phyloP scores from a whole-genome alignment of 257 asterid genomes.

The Fraxinus anomala region DNA sequence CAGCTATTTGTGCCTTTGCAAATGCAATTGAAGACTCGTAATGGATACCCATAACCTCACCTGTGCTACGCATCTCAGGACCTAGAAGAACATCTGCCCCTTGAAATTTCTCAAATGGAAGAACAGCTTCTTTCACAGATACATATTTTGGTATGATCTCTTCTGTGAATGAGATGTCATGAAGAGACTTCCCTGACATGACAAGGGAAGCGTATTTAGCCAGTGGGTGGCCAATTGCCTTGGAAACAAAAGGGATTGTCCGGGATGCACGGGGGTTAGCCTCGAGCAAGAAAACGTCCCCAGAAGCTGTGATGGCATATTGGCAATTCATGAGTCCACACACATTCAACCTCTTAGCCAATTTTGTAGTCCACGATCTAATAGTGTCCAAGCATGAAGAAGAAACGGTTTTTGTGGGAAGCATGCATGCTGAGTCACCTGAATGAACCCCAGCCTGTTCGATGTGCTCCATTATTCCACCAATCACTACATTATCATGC shows the following conservation, averaged over 20 bases:
- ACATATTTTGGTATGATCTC: constrained; percentile 86
- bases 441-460: constrained; percentile 99
- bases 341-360: constrained; percentile 77
- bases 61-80: constrained; percentile 99
- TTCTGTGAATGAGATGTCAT: constrained; percentile 64
- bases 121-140: constrained; percentile 93
- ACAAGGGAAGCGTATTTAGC: constrained; percentile 96
- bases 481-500: constrained; percentile 88
- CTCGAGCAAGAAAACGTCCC: constrained; percentile 90
- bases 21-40: constrained; percentile 70
- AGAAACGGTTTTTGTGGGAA: constrained; percentile 82
- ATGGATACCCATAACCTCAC: constrained; percentile 93
- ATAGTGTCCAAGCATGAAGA: constrained; percentile 71
- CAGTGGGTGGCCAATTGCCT: constrained; percentile 92
- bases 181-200: constrained; percentile 89
- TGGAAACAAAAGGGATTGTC: constrained; percentile 95
- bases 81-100: constrained; percentile 94
- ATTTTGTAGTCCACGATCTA: constrained; percentile 79
- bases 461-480: constrained; percentile 99
- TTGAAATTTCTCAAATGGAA: constrained; percentile 93
- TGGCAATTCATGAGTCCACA: constrained; percentile 96
- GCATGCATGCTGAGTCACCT: constrained; percentile 97
- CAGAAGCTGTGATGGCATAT: constrained; percentile 77
- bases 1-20: constrained; percentile 91
- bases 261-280: constrained; percentile 97